Evolutionary conservation across 2,329 filamentous ascomycete genomes (phyloP), one percentile per base, ranked within the genome.

Genomic region (Claviceps sp.): DNA sequence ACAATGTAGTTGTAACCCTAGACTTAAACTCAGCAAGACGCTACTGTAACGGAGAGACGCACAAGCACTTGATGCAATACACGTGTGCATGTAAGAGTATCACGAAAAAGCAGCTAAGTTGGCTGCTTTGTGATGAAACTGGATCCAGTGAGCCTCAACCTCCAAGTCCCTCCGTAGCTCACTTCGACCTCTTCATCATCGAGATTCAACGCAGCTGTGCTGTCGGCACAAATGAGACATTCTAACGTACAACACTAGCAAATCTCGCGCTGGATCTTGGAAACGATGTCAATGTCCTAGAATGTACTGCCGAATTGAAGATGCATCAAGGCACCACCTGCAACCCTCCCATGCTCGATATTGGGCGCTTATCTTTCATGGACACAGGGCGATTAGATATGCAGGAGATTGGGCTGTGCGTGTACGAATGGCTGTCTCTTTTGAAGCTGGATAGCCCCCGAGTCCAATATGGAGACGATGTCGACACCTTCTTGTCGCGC

Each of bases 71-170:
- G 24, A 24, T 16, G 13, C 16, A 38, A 5, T 8, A 95, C 14
- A 65, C 84, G 6, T 87, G 87, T 73, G 88, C 89, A 14, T 89
- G 83, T 65, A 83, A 84, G 59, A 87, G 89, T 56, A 87, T 88
- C 22, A 72, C 96, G 22, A 79, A 76, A 48, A 68, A 74, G 45
- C 80, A 83, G 1, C 61, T 84, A 22, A 79, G 79, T 1, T 96
- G 91, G 89, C 70, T 97, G 0, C 90, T 93, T 60, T 84, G 76
- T 61, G 84, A 89, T 59, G 64, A 82, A 42, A 69, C 59, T 22
- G 55, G 56, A 45, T 56, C 58, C 43, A 54, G 66, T 67, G 56
- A 54, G 61, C 13, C 44, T 24, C 34, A 1, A 2, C 51, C 17
- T 2, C 34, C 26, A 17, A n/a, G 3, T 38, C 30, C 11, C 30